phyloP scores from a whole-genome alignment of 768 basidiomycete species.

The Tephrocybe sp. region DNA sequence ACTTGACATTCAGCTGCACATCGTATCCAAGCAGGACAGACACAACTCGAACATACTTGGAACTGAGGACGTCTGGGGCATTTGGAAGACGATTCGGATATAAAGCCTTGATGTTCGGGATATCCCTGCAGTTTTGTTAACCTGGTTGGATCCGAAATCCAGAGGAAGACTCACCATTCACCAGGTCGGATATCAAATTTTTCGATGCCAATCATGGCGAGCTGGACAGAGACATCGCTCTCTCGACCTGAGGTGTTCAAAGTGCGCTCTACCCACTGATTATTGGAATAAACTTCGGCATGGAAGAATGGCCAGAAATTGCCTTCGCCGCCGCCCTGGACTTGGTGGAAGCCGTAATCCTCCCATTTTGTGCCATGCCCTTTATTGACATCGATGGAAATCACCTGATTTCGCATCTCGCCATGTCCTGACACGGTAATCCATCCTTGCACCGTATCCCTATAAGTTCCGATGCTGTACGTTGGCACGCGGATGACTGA shows the following conservation, averaged over 20 bases:
- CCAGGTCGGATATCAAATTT: slow-evolving; percentile 8
- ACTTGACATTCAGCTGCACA: slow-evolving; percentile 6
- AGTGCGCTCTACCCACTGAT: background rate
- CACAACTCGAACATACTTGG: slow-evolving; percentile 1
- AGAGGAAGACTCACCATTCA: slow-evolving; percentile 2
- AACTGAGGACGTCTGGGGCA: slow-evolving; percentile 11
- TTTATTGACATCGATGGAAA: slow-evolving; percentile 5
- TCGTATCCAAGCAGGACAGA: slow-evolving; percentile 8
- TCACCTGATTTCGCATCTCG: slow-evolving; percentile 2
- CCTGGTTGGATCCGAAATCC: background rate
- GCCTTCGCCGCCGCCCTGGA: slow-evolving; percentile 1
- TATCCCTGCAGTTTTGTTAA: slow-evolving; percentile 2
- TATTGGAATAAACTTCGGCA: slow-evolving; percentile 2
- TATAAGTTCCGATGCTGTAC: slow-evolving; percentile 7
- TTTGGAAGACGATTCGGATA: slow-evolving; percentile 4
- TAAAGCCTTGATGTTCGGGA: slow-evolving; percentile 7
- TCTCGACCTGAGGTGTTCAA: slow-evolving; percentile 7
- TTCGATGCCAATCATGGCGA: slow-evolving; percentile 9
- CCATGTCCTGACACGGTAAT: background rate
- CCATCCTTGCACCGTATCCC: slow-evolving; percentile 2
- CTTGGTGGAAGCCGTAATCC: slow-evolving; percentile 8
- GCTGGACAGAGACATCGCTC: background rate
- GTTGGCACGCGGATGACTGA: background rate
- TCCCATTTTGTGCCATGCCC: slow-evolving; percentile 7
- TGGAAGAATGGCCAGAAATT: slow-evolving; percentile 10